These are phyloP conservation scores for Aspergillus haitiensis DNA, from an alignment of 495 filamentous ascomycete species.

Conservation along the genomic window DNA sequence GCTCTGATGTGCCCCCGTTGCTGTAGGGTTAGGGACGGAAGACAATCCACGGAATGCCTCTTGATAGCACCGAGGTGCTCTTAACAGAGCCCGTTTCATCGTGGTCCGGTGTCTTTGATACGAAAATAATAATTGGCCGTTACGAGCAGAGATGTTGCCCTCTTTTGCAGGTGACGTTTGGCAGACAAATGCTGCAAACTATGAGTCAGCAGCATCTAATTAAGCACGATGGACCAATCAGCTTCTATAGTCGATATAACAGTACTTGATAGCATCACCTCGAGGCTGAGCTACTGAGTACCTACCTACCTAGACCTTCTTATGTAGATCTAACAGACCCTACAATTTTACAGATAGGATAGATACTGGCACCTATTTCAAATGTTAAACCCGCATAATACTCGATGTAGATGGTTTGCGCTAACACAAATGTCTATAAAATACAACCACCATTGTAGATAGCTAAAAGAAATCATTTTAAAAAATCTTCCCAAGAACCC, in stretches of 20 bases:
- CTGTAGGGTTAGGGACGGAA: constrained; percentile 1
- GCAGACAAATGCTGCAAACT: constrained; percentile 7
- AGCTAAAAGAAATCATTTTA: constrained; percentile 16
- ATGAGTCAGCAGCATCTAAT: constrained; percentile 1
- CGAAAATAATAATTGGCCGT: too few species aligned
- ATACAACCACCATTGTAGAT: neutral
- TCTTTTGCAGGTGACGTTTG: constrained; percentile 10
- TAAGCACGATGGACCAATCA: neutral
- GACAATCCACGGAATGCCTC: neutral
- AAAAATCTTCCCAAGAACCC: constrained; percentile 82
- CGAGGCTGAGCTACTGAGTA: too few species aligned
- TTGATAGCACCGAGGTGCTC: constrained; percentile 2
- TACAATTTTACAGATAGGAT: too few species aligned
- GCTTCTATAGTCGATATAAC: too few species aligned
- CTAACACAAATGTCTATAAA: constrained; percentile 13
- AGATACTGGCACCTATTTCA: neutral
- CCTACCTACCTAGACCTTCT: too few species aligned
- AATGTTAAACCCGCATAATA: neutral
- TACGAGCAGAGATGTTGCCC: too few species aligned
- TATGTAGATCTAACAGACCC: too few species aligned
- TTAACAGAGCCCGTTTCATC: constrained; percentile 11
- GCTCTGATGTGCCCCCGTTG: constrained; percentile 9
- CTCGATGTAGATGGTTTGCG: neutral
- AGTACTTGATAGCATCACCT: neutral
- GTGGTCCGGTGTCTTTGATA: neutral